Evolutionary conservation across 495 filamentous ascomycete genomes (phyloP).

Genomic region (Polyplosphaeria fusca): DNA sequence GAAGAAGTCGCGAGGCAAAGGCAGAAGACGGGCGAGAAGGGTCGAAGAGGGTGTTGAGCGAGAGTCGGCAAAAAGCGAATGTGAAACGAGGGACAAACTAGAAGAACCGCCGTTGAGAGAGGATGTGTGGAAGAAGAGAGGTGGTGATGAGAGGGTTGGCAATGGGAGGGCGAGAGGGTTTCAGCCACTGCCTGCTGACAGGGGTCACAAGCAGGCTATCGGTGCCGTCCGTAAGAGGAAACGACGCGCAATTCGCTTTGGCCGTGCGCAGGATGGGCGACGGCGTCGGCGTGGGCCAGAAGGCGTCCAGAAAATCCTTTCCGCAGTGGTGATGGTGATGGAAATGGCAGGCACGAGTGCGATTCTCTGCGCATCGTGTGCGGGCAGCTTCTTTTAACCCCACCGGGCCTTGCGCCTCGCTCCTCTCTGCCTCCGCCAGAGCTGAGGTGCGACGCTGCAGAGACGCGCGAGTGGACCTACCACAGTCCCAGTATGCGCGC

Average conservation of each 20-base stretch:
- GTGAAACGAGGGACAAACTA: constrained; percentile 30
- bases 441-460: constrained; percentile 28
- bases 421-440: constrained; percentile 7
- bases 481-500: background rate
- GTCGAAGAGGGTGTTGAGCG: background rate
- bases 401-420: constrained; percentile 3
- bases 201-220: too few relatives aligned
- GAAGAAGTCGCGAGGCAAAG: constrained; percentile 5
- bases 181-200: constrained; percentile 12
- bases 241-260: constrained; percentile 1
- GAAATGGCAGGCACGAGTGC: background rate
- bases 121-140: constrained; percentile 1
- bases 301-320: constrained; percentile 12
- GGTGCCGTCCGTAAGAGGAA: constrained; percentile 7
- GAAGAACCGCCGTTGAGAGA: constrained; percentile 1
- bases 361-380: constrained; percentile 2
- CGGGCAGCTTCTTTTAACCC: constrained; percentile 6
- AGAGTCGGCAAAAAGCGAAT: constrained; percentile 9
- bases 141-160: constrained; percentile 15
- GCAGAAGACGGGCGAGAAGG: background rate
- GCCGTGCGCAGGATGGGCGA: background rate
- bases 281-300: background rate
- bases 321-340: background rate
- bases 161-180: constrained; percentile 8
- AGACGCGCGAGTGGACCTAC: background rate